Evolutionary conservation across 331 rosid species (phyloP).

Genomic region (Quercus tomentella): DNA sequence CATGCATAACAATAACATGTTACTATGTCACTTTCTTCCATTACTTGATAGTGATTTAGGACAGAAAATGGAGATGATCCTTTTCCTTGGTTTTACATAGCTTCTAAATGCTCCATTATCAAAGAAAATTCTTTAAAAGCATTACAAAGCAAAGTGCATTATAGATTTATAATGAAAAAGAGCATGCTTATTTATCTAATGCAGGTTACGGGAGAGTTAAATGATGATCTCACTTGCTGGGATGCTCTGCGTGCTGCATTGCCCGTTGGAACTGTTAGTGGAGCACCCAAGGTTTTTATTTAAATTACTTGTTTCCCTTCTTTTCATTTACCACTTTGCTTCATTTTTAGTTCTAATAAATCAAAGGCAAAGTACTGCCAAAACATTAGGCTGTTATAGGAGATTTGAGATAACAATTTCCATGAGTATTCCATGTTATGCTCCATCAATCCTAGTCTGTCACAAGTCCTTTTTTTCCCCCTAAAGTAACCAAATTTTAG

Average conservation of each 20-base stretch:
- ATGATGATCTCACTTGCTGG: constrained; percentile 78
- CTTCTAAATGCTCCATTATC: neutral
- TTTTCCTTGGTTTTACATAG: neutral
- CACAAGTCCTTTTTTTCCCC: too few relatives aligned
- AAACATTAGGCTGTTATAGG: too few relatives aligned
- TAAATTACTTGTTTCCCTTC: neutral
- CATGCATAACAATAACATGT: neutral
- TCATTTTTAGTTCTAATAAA: too few relatives aligned
- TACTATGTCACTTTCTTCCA: neutral
- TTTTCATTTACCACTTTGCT: neutral
- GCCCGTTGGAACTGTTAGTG: constrained; percentile 98
- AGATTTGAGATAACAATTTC: too few relatives aligned
- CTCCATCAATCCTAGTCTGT: too few relatives aligned
- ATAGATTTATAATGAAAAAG: neutral
- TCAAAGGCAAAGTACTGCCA: too few relatives aligned
- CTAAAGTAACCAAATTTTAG: too few relatives aligned
- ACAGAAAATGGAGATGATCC: neutral
- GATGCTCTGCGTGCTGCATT: constrained; percentile 87
- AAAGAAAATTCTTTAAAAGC: neutral
- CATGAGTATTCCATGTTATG: too few relatives aligned
- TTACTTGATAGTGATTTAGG: neutral
- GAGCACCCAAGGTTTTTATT: constrained; percentile 80
- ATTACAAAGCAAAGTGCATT: neutral
- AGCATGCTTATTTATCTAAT: constrained; percentile 1
- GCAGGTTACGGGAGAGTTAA: constrained; percentile 89